A percentile compares a stretch with the other conserved stretches of the same genome.
These are phyloP conservation scores for Metschnikowia orientalis DNA, from an alignment of 805 yeast genomes.

Conservation along the genomic window DNA sequence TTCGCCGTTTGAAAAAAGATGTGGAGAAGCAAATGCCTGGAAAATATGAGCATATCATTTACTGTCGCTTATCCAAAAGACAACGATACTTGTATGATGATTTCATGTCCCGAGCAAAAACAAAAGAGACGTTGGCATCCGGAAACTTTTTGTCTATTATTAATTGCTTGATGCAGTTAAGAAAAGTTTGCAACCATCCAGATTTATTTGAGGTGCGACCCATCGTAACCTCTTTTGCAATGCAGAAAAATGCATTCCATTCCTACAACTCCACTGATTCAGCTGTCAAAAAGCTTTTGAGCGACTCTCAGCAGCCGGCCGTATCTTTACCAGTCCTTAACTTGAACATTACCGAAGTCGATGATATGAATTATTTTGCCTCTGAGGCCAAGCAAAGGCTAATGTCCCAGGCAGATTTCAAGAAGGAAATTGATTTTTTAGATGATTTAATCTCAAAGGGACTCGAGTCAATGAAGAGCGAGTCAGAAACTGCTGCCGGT, in stretches of 20 bases:
- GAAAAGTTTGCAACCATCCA: conserved; percentile 96
- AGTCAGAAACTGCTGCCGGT: conserved; percentile 14
- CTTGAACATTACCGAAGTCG: conserved; percentile 49
- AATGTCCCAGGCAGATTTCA: conserved; percentile 46
- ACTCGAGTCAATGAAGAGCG: not conserved
- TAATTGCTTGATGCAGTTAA: conserved; percentile 94
- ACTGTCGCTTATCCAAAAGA: conserved; percentile 87
- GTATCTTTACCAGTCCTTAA: conserved; percentile 59
- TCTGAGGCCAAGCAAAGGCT: conserved; percentile 40
- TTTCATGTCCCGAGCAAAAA: conserved; percentile 94
- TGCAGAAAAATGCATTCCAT: conserved; percentile 59
- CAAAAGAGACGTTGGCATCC: conserved; percentile 86
- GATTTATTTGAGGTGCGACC: conserved; percentile 96
- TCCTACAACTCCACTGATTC: conserved; percentile 36
- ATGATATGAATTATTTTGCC: conserved; percentile 43
- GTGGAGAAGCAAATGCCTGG: conserved; percentile 99
- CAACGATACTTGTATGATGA: conserved; percentile 92
- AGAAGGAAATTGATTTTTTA: conserved; percentile 41
- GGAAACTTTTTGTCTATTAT: conserved; percentile 94
- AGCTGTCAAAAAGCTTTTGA: conserved; percentile 19
- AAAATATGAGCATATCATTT: conserved; percentile 90
- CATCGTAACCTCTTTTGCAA: conserved; percentile 81
- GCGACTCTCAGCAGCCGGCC: conserved; percentile 7
- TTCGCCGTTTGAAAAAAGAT: conserved; percentile 89
- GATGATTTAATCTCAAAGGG: conserved; percentile 33